Evolutionary conservation across 495 filamentous ascomycete species (phyloP).

Genomic region (Penicillium silybi): DNA sequence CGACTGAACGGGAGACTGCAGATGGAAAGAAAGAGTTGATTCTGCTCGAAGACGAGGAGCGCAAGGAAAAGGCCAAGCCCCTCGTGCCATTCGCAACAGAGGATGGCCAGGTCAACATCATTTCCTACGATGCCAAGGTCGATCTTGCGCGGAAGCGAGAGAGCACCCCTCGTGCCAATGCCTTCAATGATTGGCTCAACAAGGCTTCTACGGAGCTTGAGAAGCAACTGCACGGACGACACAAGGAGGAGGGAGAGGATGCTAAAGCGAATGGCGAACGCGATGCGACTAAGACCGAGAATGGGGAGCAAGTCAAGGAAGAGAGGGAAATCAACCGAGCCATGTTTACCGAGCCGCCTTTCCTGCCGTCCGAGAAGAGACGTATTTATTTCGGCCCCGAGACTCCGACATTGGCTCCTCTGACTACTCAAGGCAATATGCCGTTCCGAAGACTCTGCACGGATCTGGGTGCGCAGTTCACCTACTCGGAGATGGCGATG

Average conservation of each 20-base stretch:
- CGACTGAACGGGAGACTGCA: slow-evolving; percentile 63
- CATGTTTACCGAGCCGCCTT: slow-evolving; percentile 74
- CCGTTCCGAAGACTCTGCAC: slow-evolving; percentile 93
- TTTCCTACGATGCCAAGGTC: slow-evolving; percentile 61
- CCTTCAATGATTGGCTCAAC: slow-evolving; percentile 71
- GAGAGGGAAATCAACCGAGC: slow-evolving; percentile 67
- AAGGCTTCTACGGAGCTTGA: slow-evolving; percentile 53
- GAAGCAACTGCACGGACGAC: slow-evolving; percentile 38
- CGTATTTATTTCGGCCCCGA: slow-evolving; percentile 89
- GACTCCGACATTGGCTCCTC: slow-evolving; percentile 83
- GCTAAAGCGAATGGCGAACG: slow-evolving; percentile 1
- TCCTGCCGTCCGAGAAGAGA: slow-evolving; percentile 87
- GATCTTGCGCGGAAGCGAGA: slow-evolving; percentile 64
- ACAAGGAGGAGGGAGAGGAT: slow-evolving; percentile 11
- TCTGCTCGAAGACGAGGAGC: slow-evolving; percentile 55
- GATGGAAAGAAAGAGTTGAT: slow-evolving; percentile 81
- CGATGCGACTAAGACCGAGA: slow-evolving; percentile 5
- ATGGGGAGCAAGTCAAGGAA: slow-evolving; percentile 27
- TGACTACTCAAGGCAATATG: slow-evolving; percentile 94
- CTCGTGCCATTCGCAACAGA: slow-evolving; percentile 37
- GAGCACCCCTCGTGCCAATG: slow-evolving; percentile 64
- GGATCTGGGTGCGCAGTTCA: slow-evolving; percentile 83
- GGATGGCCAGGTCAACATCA: slow-evolving; percentile 71
- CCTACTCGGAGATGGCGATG: slow-evolving; percentile 99
- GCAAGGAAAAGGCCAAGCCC: slow-evolving; percentile 37